Percentiles rank a stretch among this genome's conserved stretches.
Evolutionary conservation across 78 protist species (phyloP).

Genomic region (slime mould (Dictyostelium discoideum)): DNA sequence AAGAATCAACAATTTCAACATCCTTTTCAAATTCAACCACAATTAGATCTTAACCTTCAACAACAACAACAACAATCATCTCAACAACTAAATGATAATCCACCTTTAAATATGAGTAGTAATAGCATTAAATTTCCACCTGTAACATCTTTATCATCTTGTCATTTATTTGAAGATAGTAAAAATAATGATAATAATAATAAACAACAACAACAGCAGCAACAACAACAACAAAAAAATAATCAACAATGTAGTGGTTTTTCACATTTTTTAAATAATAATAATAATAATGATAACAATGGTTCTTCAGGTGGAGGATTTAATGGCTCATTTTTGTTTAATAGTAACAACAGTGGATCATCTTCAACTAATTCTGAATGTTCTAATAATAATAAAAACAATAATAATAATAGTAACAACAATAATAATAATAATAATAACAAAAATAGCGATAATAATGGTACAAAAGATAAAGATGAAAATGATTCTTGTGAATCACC

Average conservation of each 20-base stretch:
- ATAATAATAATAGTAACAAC: background rate
- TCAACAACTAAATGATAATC: background rate
- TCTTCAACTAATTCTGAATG: background rate
- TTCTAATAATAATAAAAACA: background rate
- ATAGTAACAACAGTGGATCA: background rate
- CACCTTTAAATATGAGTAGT: slow-evolving; percentile 21
- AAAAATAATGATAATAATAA: background rate
- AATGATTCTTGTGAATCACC: slow-evolving; percentile 6
- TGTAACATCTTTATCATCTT: background rate
- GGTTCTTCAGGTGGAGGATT: background rate
- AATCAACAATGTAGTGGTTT: slow-evolving; percentile 3
- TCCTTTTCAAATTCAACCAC: slow-evolving; percentile 13
- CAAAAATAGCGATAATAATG: background rate
- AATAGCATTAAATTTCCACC: background rate
- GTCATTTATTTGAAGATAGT: background rate
- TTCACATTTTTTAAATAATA: background rate
- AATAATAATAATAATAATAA: background rate
- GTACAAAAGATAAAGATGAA: background rate
- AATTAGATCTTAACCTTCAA: background rate
- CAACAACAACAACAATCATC: background rate
- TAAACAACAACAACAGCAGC: background rate
- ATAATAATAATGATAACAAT: background rate
- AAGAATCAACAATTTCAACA: background rate
- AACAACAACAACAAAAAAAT: background rate
- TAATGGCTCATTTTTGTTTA: background rate